Conservation (phyloP, 2,329 filamentous ascomycete genomes). For the Chaetomium olivaceum region DNA sequence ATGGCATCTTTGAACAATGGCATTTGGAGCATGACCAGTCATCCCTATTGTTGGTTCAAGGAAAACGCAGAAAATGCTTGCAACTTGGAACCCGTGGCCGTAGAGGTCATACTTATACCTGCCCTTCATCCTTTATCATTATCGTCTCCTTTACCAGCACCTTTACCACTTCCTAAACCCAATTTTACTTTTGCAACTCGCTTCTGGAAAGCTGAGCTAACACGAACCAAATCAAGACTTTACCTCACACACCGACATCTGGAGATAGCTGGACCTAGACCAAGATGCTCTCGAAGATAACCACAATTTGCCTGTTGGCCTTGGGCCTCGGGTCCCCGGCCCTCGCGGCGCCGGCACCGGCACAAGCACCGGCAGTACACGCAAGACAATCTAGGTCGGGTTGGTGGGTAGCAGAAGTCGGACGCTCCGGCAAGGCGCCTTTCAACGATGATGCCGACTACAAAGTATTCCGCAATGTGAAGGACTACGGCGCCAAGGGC, state of each 20-base stretch:
- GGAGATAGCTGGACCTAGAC: conserved; percentile 40
- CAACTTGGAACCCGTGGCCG: neutral
- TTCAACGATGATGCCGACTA: conserved; percentile 60
- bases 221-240: conserved; percentile 5
- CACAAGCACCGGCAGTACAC: conserved; percentile 37
- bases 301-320: conserved; percentile 47
- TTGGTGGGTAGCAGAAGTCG: conserved; percentile 73
- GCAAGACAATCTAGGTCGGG: conserved; percentile 9
- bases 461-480: conserved; percentile 75
- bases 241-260: conserved; percentile 27
- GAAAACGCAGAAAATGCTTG: neutral
- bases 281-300: conserved; percentile 47
- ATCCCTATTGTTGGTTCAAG: neutral
- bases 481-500: conserved; percentile 72
- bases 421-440: conserved; percentile 67
- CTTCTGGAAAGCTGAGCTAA: conserved; percentile 16
- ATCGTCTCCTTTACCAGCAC: neutral
- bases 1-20: neutral
- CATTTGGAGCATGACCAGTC: neutral
- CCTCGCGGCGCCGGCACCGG: conserved; percentile 37
- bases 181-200: neutral
- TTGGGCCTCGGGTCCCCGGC: conserved; percentile 44
- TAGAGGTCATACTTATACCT: neutral
- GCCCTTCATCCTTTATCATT: neutral
- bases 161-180: neutral